Base-by-base conservation (phyloP, 352 stramenopile genomes). In the Discostella stelligera region DNA sequence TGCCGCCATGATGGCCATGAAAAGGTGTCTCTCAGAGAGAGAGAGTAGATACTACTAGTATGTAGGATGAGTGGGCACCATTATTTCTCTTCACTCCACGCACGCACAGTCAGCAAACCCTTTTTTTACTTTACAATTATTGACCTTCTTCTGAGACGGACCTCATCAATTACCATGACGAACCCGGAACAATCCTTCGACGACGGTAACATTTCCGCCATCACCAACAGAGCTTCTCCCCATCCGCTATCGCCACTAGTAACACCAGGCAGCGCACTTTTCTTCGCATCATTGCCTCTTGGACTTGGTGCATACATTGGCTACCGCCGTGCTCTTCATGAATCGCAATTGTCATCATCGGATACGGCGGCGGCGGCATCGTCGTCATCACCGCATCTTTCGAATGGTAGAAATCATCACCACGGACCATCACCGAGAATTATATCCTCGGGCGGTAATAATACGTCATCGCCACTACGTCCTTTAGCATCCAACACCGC, bases 301-400 rank as follows among this genome's bases (percentile, higher is more conserved):
- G 65, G 59, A 8, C 13, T 83, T 39, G 75, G 75, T 18, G 60
- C 63, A 41, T 83, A 83, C 32, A 66, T 79, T 37, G 75, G 75
- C 1, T 83, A 83, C 52, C 75, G 75, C n/a, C 75, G 75, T 39
- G 65, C 74, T 18, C 60, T 79, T 53, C 27, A 62, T 18, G 52
- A 64, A 32, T 68, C 67, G 9, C 13, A 27, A 48, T 50, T 55
- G 6, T 37, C 41, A 39, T 39, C 54, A 21, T 72, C 54, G 25
- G 13, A n/a, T 23, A 6, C 50, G 37, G 5, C 48, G 11, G 16
- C n/a, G 60, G 27, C 14, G 25, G 14, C 18, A 18, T 52, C 32
- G 52, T n/a, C n/a, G n/a, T n/a, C n/a, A n/a, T n/a, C n/a, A n/a
- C n/a, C n/a, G n/a, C n/a, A n/a, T n/a, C 39, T n/a, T 16, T 52